These are phyloP conservation scores for Suhomyces kilbournensis DNA, from an alignment of 805 yeast species.

Conservation along the genomic window DNA sequence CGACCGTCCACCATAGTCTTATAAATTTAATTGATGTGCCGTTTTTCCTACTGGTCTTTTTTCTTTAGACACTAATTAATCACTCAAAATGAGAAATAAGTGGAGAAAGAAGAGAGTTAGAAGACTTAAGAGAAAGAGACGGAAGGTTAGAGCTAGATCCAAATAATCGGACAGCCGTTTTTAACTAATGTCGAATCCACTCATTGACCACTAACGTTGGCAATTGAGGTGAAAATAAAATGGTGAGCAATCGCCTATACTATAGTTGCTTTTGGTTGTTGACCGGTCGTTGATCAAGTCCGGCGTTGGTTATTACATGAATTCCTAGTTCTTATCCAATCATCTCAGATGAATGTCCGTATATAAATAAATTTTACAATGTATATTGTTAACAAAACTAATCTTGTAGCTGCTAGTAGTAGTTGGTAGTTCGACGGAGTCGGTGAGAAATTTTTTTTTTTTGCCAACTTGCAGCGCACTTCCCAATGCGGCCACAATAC, in stretches of 20 bases:
- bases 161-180: constrained; percentile 67
- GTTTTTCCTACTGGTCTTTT: constrained; percentile 10
- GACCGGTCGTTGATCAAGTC: constrained; percentile 1
- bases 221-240: background rate
- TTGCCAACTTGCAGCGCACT: background rate
- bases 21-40: constrained; percentile 6
- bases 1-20: constrained; percentile 6
- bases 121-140: constrained; percentile 99
- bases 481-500: background rate
- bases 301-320: background rate
- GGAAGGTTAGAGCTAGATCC: constrained; percentile 99
- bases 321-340: constrained; percentile 6
- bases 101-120: constrained; percentile 99
- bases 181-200: background rate
- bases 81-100: constrained; percentile 81
- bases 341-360: constrained; percentile 12
- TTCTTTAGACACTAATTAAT: constrained; percentile 23
- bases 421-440: background rate
- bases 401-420: background rate
- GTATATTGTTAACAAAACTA: constrained; percentile 5
- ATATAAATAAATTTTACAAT: constrained; percentile 6
- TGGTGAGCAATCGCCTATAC: background rate
- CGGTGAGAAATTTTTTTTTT: background rate
- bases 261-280: constrained; percentile 6
- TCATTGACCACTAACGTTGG: background rate